Base-by-base conservation (phyloP, 2,329 filamentous ascomycete genomes). In the Fusarium tricinctum region DNA sequence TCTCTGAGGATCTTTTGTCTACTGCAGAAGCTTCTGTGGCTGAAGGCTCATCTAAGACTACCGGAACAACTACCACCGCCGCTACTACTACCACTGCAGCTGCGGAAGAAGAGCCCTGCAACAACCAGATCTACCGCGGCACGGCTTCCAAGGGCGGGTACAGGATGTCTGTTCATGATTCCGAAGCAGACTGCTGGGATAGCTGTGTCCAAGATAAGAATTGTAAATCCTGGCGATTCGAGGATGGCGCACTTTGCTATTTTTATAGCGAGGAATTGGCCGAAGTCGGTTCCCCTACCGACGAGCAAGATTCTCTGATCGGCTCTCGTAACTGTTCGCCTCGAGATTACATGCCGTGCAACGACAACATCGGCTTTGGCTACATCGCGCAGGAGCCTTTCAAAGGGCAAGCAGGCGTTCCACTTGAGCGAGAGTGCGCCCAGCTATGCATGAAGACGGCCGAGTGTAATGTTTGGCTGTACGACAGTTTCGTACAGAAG, bases 311-410 rank as follows among this genome's bases (percentile, higher is more conserved):
- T 13, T 32, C 32, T 5, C 26, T 52, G 12, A 52, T 52, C 1
- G 49, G 49, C 7, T 52, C 49, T 19, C 49, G 49, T 4, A 45
- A 45, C 17, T 52, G 49, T 8, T 45, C 49, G 3, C 49, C 49
- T 1, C 38, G 39, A 12, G 23, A 52, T 6, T 52, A 52, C 17
- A 15, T 3, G 13, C 10, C 39, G 4, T 45, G 39, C 30, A 19
- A 19, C 4, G 28, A 52, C 6, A 4, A 26, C 4, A 52, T 52
- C 19, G 49, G 49, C 8, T 52, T 52, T 23, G 49, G 49, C 1
- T 45, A 32, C 19, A 23, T 51, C 15, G 19, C 10, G 14, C 1
- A 13, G 13, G 14, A 44, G 7, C 14, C 49, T 12, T 2, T 3
- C 9, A 9, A 15, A 12, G 2, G 15, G 17, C 5, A 28, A 22